A percentile compares a stretch with the other conserved stretches of the same genome.
Evolutionary conservation across 345 rosid species (phyloP).

Genomic region (Corchorus capsularis): DNA sequence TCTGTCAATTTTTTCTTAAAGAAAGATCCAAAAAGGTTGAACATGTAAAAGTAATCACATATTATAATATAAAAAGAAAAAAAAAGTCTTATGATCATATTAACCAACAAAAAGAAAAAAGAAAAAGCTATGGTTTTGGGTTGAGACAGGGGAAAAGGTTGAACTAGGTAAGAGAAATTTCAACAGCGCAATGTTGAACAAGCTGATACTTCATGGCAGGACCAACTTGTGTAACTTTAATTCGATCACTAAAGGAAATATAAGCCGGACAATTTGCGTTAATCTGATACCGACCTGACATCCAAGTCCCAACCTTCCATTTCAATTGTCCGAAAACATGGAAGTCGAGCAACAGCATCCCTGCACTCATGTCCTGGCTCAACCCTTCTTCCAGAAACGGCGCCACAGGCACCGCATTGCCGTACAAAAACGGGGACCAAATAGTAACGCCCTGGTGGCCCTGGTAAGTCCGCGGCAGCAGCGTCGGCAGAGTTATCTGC

Average conservation of each 20-base stretch:
- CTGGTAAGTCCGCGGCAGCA: slow-evolving; percentile 62
- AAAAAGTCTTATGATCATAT: neutral
- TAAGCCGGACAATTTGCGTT: slow-evolving; percentile 65
- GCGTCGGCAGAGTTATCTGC: slow-evolving; percentile 56
- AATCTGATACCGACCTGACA: slow-evolving; percentile 62
- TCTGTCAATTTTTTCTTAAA: neutral
- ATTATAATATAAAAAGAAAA: neutral
- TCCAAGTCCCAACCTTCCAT: slow-evolving; percentile 84
- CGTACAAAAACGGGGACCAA: slow-evolving; percentile 74
- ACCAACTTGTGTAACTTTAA: slow-evolving; percentile 26
- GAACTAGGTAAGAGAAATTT: slow-evolving; percentile 30
- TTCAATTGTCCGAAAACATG: slow-evolving; percentile 56
- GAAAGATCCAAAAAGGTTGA: neutral
- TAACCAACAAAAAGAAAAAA: too few relatives aligned
- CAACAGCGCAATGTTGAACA: slow-evolving; percentile 57
- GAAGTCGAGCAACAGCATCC: slow-evolving; percentile 52
- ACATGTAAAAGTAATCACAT: neutral
- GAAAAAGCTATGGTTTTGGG: neutral
- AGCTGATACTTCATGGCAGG: slow-evolving; percentile 54
- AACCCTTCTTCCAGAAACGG: slow-evolving; percentile 41
- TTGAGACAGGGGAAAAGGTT: neutral
- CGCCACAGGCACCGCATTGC: slow-evolving; percentile 50
- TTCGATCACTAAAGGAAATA: slow-evolving; percentile 27
- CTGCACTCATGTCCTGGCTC: slow-evolving; percentile 56
- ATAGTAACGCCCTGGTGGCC: slow-evolving; percentile 55